Percentiles rank a stretch among this genome's conserved stretches.
phyloP scores from a whole-genome alignment of 139 green algal genomes.

The Dunaliella primolecta region DNA sequence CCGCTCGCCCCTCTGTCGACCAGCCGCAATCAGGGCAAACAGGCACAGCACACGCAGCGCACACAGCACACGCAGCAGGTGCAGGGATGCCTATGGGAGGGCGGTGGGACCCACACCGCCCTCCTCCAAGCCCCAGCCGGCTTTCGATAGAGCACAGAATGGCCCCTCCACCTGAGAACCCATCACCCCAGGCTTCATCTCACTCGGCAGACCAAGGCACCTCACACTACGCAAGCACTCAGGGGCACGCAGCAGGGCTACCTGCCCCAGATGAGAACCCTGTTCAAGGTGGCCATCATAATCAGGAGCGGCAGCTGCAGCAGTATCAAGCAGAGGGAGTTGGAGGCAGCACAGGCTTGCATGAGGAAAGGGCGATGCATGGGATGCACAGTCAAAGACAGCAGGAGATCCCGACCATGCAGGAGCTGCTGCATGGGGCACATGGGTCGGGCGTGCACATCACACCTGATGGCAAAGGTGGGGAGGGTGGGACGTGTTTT shows the following conservation, averaged over 20 bases:
- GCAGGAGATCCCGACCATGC: conserved; percentile 9
- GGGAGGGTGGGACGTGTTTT: too few relatives aligned
- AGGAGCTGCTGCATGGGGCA: conserved; percentile 19
- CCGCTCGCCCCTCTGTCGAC: background rate
- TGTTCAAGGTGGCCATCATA: too few relatives aligned
- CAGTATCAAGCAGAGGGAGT: background rate
- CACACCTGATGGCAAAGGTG: background rate
- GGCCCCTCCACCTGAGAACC: background rate
- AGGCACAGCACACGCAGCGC: background rate
- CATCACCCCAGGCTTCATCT: too few relatives aligned
- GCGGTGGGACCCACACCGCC: too few relatives aligned
- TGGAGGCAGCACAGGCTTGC: background rate
- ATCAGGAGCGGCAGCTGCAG: background rate
- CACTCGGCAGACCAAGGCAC: too few relatives aligned
- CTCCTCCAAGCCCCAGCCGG: background rate
- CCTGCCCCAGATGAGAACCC: too few relatives aligned
- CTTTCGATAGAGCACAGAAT: background rate
- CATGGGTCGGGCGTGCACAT: background rate
- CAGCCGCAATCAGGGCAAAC: too few relatives aligned
- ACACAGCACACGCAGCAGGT: background rate
- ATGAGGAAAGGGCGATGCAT: too few relatives aligned
- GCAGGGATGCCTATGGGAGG: too few relatives aligned
- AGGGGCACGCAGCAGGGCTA: too few relatives aligned
- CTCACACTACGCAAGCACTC: too few relatives aligned
- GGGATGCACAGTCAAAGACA: too few relatives aligned